Percentiles rank a stretch among this genome's conserved stretches.
Evolutionary conservation across 345 rosid species (phyloP).

Genomic region (Diplotaxis tenuifolia): DNA sequence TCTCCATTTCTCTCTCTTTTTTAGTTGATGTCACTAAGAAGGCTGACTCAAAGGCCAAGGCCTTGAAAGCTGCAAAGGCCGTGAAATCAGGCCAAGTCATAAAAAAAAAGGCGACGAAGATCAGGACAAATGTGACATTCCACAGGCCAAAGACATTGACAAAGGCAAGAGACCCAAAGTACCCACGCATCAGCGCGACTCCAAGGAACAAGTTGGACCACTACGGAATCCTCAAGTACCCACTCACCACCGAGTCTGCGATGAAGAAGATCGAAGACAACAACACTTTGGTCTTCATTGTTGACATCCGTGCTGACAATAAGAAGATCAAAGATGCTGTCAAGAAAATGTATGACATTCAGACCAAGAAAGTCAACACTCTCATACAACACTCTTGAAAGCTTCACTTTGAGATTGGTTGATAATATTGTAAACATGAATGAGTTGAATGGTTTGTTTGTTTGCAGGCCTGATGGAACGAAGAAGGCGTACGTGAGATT

Average conservation of each 20-base stretch:
- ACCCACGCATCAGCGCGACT: conserved; percentile 28
- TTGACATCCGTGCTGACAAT: conserved; percentile 66
- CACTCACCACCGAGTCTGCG: conserved; percentile 65
- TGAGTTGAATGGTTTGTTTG: too few relatives aligned
- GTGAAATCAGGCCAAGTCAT: conserved; percentile 56
- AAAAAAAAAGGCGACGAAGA: conserved; percentile 42
- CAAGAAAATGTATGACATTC: conserved; percentile 63
- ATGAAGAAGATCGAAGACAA: conserved; percentile 72
- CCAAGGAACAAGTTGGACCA: conserved; percentile 42
- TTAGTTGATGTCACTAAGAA: conserved; percentile 44
- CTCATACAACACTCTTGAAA: conserved; percentile 31
- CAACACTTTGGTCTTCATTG: conserved; percentile 59
- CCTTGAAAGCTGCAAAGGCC: conserved; percentile 58
- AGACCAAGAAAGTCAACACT: conserved; percentile 66
- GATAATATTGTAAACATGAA: too few relatives aligned
- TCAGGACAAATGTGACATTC: conserved; percentile 38
- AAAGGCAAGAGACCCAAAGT: conserved; percentile 27
- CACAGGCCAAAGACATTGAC: conserved; percentile 44
- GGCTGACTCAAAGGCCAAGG: conserved; percentile 56
- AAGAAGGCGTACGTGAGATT: too few relatives aligned
- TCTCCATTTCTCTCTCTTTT: neutral
- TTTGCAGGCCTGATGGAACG: too few relatives aligned
- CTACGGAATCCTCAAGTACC: conserved; percentile 56
- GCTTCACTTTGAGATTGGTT: neutral
- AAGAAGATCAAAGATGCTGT: conserved; percentile 68